A percentile compares a stretch with the other conserved stretches of the same genome.
phyloP scores from a whole-genome alignment of 2,329 filamentous ascomycete genomes.

The Cryphonectria nitschkei region DNA sequence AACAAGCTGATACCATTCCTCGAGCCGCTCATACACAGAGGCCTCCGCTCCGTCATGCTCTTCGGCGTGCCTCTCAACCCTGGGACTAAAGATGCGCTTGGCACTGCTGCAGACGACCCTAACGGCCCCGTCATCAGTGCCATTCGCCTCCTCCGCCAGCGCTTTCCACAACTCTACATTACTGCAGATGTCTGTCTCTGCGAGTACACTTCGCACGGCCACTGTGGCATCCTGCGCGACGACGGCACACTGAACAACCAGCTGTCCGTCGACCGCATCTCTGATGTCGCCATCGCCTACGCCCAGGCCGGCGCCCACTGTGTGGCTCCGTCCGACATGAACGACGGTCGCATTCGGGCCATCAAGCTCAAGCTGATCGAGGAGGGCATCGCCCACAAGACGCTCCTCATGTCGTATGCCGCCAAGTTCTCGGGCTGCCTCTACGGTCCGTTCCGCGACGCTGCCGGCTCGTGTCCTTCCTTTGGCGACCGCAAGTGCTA shows the following conservation, averaged over 20 bases:
- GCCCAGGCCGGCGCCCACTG: constrained; percentile 95
- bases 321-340: constrained; percentile 98
- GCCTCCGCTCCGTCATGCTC: constrained; percentile 88
- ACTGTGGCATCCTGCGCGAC: constrained; percentile 93
- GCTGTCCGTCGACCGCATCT: constrained; percentile 90
- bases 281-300: constrained; percentile 96
- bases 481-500: constrained; percentile 98
- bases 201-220: constrained; percentile 97
- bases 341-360: constrained; percentile 93
- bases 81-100: constrained; percentile 84
- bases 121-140: constrained; percentile 86
- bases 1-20: constrained; percentile 86
- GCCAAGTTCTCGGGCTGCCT: constrained; percentile 97
- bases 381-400: constrained; percentile 86
- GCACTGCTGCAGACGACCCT: constrained; percentile 90
- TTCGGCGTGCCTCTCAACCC: constrained; percentile 89
- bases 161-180: constrained; percentile 91
- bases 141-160: constrained; percentile 80
- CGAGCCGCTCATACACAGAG: constrained; percentile 84
- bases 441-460: constrained; percentile 96
- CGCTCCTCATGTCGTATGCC: constrained; percentile 95
- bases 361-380: constrained; percentile 99
- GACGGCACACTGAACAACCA: constrained; percentile 93
- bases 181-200: constrained; percentile 93
- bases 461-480: constrained; percentile 85